phyloP scores from a whole-genome alignment of 495 filamentous ascomycete species.

The Xylaria flabelliformis region DNA sequence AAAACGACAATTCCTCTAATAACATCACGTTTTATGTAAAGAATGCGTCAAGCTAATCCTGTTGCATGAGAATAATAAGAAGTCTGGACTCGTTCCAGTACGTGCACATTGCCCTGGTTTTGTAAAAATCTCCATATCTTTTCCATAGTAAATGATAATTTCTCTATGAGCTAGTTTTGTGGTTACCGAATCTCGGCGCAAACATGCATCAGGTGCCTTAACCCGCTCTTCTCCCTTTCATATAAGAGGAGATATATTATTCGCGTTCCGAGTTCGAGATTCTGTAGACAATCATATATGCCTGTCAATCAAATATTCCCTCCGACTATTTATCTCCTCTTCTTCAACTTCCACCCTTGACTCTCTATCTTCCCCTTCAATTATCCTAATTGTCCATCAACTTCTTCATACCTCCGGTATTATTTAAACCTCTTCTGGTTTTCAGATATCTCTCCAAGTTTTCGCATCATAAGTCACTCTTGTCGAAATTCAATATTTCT shows the following conservation, averaged over 20 bases:
- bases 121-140: background rate
- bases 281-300: background rate
- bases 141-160: background rate
- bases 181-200: background rate
- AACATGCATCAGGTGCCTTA: background rate
- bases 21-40: too few relatives aligned
- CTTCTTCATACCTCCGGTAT: background rate
- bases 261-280: background rate
- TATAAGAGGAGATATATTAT: background rate
- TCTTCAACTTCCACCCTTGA: background rate
- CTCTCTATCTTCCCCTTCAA: background rate
- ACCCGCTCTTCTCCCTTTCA: background rate
- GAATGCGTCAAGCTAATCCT: background rate
- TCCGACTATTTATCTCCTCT: background rate
- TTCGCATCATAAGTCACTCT: background rate
- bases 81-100: background rate
- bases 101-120: background rate
- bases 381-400: background rate
- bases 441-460: background rate
- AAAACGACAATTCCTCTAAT: background rate
- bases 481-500: background rate
- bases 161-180: background rate
- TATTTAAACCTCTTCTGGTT: background rate
- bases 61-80: background rate
- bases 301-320: background rate